Evolutionary conservation across 495 filamentous ascomycete genomes (phyloP).

Genomic region (Hypoxylon lienhwacheense): DNA sequence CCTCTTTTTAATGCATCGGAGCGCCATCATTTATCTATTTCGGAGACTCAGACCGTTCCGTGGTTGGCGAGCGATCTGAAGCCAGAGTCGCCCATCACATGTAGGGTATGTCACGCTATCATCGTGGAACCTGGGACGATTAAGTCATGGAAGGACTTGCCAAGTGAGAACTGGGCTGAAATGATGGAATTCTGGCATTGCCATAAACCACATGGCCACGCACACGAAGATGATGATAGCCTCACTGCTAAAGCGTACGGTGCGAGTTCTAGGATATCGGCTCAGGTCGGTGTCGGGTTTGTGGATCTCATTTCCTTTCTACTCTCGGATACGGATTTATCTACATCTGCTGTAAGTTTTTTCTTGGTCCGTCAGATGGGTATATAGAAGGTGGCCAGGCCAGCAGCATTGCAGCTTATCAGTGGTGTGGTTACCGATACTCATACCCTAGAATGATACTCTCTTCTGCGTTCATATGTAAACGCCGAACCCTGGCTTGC

Average conservation of each 20-base stretch:
- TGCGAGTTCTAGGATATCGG: conserved; percentile 67
- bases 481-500: conserved; percentile 15
- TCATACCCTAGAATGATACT: conserved; percentile 75
- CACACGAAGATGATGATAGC: conserved; percentile 47
- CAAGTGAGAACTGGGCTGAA: conserved; percentile 96
- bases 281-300: conserved; percentile 66
- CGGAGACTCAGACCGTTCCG: conserved; percentile 49
- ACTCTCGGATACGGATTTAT: conserved; percentile 59
- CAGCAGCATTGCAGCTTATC: conserved; percentile 50
- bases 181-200: conserved; percentile 99
- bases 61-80: conserved; percentile 74
- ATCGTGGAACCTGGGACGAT: conserved; percentile 51
- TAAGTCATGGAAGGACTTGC: conserved; percentile 86
- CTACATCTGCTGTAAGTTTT: conserved; percentile 22
- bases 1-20: conserved; percentile 44
- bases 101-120: conserved; percentile 59
- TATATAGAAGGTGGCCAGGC: conserved; percentile 86
- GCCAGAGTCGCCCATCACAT: conserved; percentile 58
- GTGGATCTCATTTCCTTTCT: conserved; percentile 80
- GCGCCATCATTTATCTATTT: not conserved
- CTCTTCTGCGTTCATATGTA: conserved; percentile 39
- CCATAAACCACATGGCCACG: conserved; percentile 74
- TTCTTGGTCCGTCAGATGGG: conserved; percentile 49
- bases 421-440: conserved; percentile 83
- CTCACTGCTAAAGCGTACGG: conserved; percentile 71